A percentile compares a stretch with the other conserved stretches of the same genome.
These are phyloP conservation scores for Hypsizygus marmoreus DNA, from an alignment of 768 basidiomycete species.

Conservation along the genomic window DNA sequence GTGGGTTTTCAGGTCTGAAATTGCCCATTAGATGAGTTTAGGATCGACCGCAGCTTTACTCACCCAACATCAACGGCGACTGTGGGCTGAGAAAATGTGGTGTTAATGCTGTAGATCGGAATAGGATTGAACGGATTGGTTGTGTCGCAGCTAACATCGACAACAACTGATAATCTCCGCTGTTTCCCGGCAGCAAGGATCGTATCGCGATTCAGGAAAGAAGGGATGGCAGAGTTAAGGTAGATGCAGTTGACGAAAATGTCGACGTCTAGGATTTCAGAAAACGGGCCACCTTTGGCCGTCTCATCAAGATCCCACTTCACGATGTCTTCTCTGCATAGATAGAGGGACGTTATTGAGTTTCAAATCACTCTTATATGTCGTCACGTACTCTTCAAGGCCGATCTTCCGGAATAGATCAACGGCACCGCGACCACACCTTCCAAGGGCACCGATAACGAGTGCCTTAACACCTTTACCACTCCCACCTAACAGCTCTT, in stretches of 20 bases:
- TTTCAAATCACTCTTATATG: constrained; percentile 1
- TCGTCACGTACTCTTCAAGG: constrained; percentile 81
- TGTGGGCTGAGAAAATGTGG: constrained; percentile 90
- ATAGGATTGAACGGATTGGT: constrained; percentile 99
- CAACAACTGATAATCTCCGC: constrained; percentile 78
- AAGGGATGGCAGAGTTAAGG: constrained; percentile 79
- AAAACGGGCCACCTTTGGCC: constrained; percentile 93
- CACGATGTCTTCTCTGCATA: constrained; percentile 78
- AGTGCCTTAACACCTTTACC: constrained; percentile 81
- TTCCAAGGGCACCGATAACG: constrained; percentile 93
- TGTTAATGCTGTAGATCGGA: constrained; percentile 92
- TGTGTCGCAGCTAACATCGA: constrained; percentile 98
- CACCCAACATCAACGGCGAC: constrained; percentile 83
- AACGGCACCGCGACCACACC: constrained; percentile 94
- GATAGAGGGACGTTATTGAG: constrained; percentile 8
- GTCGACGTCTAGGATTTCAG: constrained; percentile 94
- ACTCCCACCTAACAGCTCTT: constrained; percentile 60
- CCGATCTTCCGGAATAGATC: constrained; percentile 96
- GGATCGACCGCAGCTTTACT: constrained; percentile 29
- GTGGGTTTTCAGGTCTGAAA: constrained; percentile 59
- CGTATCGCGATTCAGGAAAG: constrained; percentile 75
- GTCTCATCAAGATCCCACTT: constrained; percentile 99
- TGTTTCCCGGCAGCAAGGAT: constrained; percentile 70
- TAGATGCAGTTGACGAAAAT: constrained; percentile 99
- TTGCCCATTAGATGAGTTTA: neutral